A percentile compares a stretch with the other conserved stretches of the same genome.
Conservation (phyloP, 1,284 basidiomycete species). For the Boletus holoroseus region DNA sequence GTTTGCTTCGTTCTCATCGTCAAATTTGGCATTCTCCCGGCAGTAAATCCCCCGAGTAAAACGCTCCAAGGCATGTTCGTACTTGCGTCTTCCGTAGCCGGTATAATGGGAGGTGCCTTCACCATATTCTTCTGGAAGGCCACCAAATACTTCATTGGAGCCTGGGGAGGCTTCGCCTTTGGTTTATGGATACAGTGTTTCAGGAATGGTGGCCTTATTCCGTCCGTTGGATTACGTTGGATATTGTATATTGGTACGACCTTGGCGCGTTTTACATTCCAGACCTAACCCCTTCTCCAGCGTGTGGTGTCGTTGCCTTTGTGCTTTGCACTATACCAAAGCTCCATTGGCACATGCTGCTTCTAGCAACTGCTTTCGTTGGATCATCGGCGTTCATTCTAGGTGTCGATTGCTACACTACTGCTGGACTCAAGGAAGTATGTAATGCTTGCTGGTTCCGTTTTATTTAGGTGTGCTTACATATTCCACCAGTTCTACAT, state of each 20-base stretch:
- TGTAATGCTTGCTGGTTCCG: slow-evolving; percentile 10
- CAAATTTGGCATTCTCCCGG: slow-evolving; percentile 79
- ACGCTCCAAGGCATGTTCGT: slow-evolving; percentile 88
- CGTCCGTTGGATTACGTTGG: slow-evolving; percentile 74
- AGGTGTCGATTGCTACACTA: slow-evolving; percentile 90
- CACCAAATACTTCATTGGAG: slow-evolving; percentile 80
- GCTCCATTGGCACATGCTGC: slow-evolving; percentile 75
- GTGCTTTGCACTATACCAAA: slow-evolving; percentile 61
- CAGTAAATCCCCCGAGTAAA: slow-evolving; percentile 73
- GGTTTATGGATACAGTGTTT: slow-evolving; percentile 87
- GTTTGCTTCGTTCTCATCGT: slow-evolving; percentile 85
- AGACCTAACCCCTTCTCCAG: slow-evolving; percentile 33
- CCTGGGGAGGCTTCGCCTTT: slow-evolving; percentile 84
- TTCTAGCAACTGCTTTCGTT: slow-evolving; percentile 80
- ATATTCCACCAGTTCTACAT: slow-evolving; percentile 70
- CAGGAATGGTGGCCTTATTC: slow-evolving; percentile 76
- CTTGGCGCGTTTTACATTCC: slow-evolving; percentile 13
- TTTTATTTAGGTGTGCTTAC: slow-evolving; percentile 10
- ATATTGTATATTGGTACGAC: slow-evolving; percentile 74
- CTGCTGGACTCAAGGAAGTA: slow-evolving; percentile 87
- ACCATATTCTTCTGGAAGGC: slow-evolving; percentile 89
- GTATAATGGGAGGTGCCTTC: slow-evolving; percentile 76
- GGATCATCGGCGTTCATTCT: slow-evolving; percentile 91
- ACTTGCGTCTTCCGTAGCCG: slow-evolving; percentile 74
- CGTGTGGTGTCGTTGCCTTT: slow-evolving; percentile 54